Percentiles rank a stretch among this genome's conserved stretches.
Evolutionary conservation across 2,329 filamentous ascomycete species (phyloP).

Genomic region (Hymenoscyphus albidus): DNA sequence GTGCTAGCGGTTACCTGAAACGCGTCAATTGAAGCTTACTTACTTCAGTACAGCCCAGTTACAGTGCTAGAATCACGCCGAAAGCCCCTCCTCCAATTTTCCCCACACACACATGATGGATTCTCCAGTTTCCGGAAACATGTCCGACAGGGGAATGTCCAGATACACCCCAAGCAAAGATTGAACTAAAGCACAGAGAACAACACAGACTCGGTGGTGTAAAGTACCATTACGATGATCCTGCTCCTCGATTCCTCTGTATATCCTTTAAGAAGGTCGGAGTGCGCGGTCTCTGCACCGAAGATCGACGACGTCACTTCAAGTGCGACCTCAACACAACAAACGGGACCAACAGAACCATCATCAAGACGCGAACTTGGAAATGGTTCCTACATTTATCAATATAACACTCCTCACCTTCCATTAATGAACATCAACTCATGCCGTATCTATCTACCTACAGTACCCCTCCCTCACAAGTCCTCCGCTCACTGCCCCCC

Average conservation of each 20-base stretch:
- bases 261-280: too few species aligned
- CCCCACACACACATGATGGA: neutral
- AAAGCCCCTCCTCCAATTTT: too few species aligned
- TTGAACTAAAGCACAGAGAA: neutral
- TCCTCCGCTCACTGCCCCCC: neutral
- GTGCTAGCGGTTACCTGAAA: neutral
- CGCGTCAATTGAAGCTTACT: neutral
- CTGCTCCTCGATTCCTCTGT: neutral
- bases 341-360: neutral
- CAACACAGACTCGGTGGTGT: neutral
- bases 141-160: neutral
- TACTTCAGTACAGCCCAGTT: neutral
- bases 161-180: neutral
- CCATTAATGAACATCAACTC: neutral
- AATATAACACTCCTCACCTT: too few species aligned
- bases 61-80: neutral
- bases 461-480: neutral
- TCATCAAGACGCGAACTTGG: neutral
- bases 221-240: neutral
- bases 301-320: neutral
- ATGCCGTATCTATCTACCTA: neutral
- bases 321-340: neutral
- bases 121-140: neutral
- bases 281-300: neutral
- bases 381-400: too few species aligned